Evolutionary conservation across 2,329 filamentous ascomycete species (phyloP).

Genomic region (Sporothrix schenckii): DNA sequence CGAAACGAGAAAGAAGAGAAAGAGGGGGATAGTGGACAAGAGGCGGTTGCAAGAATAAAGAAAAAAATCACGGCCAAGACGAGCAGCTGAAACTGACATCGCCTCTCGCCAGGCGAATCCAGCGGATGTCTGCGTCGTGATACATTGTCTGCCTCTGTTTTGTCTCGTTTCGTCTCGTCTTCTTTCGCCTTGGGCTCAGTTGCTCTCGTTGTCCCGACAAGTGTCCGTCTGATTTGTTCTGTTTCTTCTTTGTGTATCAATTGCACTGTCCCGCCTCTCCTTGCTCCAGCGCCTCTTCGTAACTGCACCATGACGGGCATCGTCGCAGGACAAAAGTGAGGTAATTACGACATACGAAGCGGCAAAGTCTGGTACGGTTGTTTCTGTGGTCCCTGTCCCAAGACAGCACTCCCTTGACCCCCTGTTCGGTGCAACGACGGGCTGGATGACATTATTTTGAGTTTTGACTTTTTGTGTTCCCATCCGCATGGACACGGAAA

Average conservation of each 20-base stretch:
- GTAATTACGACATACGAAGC: background rate
- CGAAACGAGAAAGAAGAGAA: background rate
- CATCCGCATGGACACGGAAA: background rate
- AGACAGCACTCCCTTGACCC: background rate
- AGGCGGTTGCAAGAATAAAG: background rate
- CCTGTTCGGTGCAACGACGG: slow-evolving; percentile 16
- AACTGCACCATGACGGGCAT: slow-evolving; percentile 9
- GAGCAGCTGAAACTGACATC: background rate
- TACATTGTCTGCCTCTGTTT: background rate
- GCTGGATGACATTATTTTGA: slow-evolving; percentile 1
- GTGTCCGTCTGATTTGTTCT: background rate
- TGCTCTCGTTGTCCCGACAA: background rate
- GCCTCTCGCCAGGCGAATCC: background rate
- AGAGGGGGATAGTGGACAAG: background rate
- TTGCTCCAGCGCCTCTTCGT: slow-evolving; percentile 1
- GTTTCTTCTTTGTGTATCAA: background rate
- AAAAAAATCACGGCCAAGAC: background rate
- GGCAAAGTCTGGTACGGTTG: background rate
- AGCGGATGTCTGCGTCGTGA: background rate
- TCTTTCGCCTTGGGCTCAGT: slow-evolving; percentile 5
- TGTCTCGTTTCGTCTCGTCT: background rate
- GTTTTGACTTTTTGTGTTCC: background rate
- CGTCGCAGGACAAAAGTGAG: background rate
- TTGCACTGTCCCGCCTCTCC: background rate
- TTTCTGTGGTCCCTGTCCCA: background rate